Conservation (phyloP, 805 yeast genomes). For the Saccharomycopsis javanensis region DNA sequence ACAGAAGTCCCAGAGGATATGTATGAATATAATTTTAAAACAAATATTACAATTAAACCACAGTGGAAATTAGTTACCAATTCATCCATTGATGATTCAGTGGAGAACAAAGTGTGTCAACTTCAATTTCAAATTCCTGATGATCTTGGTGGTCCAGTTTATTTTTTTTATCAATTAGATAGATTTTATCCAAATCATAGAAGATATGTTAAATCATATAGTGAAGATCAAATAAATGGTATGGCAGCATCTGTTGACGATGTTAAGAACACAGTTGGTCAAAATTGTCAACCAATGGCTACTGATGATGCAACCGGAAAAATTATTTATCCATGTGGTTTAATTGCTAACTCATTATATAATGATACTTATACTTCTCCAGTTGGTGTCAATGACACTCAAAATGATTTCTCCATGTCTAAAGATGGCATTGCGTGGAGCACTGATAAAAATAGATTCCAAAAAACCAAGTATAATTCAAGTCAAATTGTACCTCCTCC, state of each 20-base stretch:
- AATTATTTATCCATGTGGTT: conserved; percentile 87
- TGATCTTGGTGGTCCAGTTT: conserved; percentile 61
- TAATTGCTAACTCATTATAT: conserved; percentile 86
- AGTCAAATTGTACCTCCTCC: conserved; percentile 86
- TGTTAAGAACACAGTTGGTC: conserved; percentile 34
- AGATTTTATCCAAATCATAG: conserved; percentile 93
- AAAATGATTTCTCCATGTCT: conserved; percentile 32
- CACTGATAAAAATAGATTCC: conserved; percentile 62
- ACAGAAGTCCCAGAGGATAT: conserved; percentile 50
- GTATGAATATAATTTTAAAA: conserved; percentile 51
- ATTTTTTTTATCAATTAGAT: conserved; percentile 74
- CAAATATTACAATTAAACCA: conserved; percentile 35
- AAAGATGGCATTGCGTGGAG: conserved; percentile 71
- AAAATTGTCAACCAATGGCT: conserved; percentile 56
- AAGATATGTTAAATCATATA: conserved; percentile 80
- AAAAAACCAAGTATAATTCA: conserved; percentile 59
- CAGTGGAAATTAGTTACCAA: conserved; percentile 53
- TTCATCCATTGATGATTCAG: conserved; percentile 31
- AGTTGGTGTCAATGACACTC: conserved; percentile 26
- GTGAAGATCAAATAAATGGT: conserved; percentile 74
- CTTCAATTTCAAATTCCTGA: conserved; percentile 65
- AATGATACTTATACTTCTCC: conserved; percentile 73
- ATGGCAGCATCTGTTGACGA: conserved; percentile 45
- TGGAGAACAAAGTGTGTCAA: conserved; percentile 40
- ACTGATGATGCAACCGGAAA: conserved; percentile 37